These are phyloP conservation scores for Persicaria tinctoria DNA, from an alignment of 148 eudicot species.

Conservation along the genomic window DNA sequence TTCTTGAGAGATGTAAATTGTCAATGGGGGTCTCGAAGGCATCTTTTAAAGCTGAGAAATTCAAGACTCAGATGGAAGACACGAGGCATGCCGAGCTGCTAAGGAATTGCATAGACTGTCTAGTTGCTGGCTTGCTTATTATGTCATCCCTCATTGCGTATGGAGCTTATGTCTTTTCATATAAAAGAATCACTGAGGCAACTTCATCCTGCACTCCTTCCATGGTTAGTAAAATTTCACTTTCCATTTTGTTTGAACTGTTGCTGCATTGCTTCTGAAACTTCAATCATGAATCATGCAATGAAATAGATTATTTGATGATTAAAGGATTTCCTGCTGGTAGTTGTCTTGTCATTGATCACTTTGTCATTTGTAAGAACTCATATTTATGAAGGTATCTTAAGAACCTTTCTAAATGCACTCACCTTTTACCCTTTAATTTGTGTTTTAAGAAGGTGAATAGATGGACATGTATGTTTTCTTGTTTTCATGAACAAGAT, in stretches of 20 bases:
- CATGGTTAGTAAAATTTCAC: constrained; percentile 32
- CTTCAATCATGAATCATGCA: no score
- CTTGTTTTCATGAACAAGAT: no score
- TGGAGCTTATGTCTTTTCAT: constrained; percentile 71
- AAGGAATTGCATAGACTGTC: constrained; percentile 62
- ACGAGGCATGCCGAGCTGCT: constrained; percentile 63
- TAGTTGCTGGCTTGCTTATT: constrained; percentile 68
- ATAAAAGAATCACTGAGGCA: constrained; percentile 57
- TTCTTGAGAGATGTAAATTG: constrained; percentile 66
- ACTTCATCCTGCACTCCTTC: constrained; percentile 59
- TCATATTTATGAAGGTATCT: no score
- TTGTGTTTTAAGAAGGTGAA: no score
- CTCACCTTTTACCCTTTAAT: no score
- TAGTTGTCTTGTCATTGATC: no score
- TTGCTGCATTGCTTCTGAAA: no score
- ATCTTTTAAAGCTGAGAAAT: constrained; percentile 68
- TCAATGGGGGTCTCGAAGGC: constrained; percentile 72
- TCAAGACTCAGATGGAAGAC: constrained; percentile 65
- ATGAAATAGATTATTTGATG: no score
- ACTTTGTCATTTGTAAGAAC: no score
- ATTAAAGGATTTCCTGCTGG: no score
- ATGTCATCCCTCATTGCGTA: constrained; percentile 57
- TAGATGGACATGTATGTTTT: no score
- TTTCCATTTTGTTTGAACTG: not conserved
- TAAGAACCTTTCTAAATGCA: no score